A percentile compares a stretch with the other conserved stretches of the same genome.
phyloP scores from a whole-genome alignment of 2,329 filamentous ascomycete genomes.

The Aspergillus unguis region DNA sequence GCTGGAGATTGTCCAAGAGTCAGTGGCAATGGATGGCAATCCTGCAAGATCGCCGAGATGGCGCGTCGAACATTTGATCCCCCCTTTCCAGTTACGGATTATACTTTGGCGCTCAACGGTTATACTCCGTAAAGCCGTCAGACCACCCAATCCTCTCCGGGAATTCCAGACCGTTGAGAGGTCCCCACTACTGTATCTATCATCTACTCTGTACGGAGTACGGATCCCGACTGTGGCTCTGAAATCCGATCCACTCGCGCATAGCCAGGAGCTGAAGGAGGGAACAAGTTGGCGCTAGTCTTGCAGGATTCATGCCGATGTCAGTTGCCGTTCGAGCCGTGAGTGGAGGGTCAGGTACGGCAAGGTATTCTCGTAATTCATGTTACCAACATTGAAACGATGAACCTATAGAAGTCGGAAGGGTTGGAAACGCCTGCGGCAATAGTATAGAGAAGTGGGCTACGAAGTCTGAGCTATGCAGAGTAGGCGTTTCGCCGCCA shows the following conservation, averaged over 20 bases:
- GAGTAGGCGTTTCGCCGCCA: slow-evolving; percentile 6
- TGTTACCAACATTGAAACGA: neutral
- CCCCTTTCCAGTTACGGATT: neutral
- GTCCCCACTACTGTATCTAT: slow-evolving; percentile 13
- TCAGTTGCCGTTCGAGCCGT: slow-evolving; percentile 1
- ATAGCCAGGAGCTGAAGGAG: slow-evolving; percentile 11
- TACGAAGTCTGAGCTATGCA: neutral
- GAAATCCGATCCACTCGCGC: slow-evolving; percentile 13
- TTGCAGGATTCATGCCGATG: slow-evolving; percentile 5
- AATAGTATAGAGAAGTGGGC: neutral
- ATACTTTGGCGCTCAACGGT: slow-evolving; percentile 5
- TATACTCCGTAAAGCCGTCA: slow-evolving; percentile 7
- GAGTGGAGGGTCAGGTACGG: neutral
- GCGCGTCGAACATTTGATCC: neutral
- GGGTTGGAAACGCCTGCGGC: neutral
- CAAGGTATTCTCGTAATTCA: neutral
- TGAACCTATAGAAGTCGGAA: neutral
- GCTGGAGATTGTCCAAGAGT: neutral
- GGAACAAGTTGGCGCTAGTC: slow-evolving; percentile 4
- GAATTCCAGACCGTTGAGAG: slow-evolving; percentile 12
- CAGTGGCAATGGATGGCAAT: neutral
- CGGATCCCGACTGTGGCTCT: slow-evolving; percentile 13
- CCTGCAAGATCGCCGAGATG: slow-evolving; percentile 2
- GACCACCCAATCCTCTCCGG: neutral
- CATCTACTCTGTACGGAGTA: neutral